phyloP scores from a whole-genome alignment of 192 early-diverging fungal species.

The Umbelopsis isabellina region DNA sequence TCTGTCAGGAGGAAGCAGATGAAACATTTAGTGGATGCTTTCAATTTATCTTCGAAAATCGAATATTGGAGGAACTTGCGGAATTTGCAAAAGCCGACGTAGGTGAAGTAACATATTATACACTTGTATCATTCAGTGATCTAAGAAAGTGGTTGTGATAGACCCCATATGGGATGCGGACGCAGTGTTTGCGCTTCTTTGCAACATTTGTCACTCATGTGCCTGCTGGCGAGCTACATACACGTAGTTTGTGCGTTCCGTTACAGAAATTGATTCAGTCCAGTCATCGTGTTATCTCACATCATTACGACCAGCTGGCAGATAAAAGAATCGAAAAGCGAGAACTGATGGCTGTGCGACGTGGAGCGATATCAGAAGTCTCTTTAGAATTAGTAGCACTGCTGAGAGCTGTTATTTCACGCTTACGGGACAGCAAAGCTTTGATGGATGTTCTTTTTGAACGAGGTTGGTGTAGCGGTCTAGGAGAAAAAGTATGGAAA shows the following conservation, averaged over 20 bases:
- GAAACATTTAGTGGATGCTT: conserved; percentile 25
- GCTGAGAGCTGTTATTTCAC: conserved; percentile 41
- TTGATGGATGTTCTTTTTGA: conserved; percentile 46
- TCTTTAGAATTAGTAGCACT: conserved; percentile 40
- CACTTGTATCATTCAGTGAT: background rate
- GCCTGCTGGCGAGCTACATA: conserved; percentile 36
- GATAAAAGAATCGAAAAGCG: conserved; percentile 6
- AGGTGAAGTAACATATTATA: background rate
- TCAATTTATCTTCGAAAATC: conserved; percentile 35
- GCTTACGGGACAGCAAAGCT: conserved; percentile 39
- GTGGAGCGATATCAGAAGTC: conserved; percentile 34
- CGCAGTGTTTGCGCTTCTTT: conserved; percentile 42
- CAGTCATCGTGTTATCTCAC: conserved; percentile 37
- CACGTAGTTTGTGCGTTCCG: conserved; percentile 39
- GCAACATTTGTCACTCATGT: conserved; percentile 38
- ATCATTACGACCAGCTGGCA: conserved; percentile 38
- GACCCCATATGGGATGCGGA: conserved; percentile 48
- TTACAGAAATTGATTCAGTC: conserved; percentile 40
- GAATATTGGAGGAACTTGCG: conserved; percentile 37
- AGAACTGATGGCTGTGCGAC: conserved; percentile 34
- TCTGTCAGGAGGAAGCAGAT: background rate
- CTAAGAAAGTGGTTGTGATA: conserved; percentile 10
- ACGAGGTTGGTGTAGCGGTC: conserved; percentile 41
- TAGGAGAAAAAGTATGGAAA: conserved; percentile 46
- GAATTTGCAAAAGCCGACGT: conserved; percentile 47